Conservation (phyloP, 495 filamentous ascomycete species). For the Pyronema domesticum region DNA sequence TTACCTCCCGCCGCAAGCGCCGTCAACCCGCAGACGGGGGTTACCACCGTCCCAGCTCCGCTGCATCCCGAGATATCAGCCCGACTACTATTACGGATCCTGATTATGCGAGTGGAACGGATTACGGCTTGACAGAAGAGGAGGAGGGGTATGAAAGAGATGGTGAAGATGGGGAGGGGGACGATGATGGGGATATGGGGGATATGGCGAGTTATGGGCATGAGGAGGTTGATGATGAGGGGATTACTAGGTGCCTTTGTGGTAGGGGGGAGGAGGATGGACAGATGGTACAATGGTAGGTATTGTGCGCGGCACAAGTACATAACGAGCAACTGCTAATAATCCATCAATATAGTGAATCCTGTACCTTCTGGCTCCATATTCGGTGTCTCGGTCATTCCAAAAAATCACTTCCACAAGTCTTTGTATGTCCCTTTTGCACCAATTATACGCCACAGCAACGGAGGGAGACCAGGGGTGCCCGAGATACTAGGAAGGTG, state of each 20-base stretch:
- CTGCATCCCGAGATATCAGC: neutral
- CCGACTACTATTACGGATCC: neutral
- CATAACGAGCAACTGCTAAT: neutral
- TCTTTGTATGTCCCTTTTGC: constrained; percentile 20
- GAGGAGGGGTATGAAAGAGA: neutral
- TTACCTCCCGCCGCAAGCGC: neutral
- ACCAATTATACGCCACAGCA: neutral
- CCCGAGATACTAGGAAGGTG: too few relatives aligned
- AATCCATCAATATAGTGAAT: constrained; percentile 15
- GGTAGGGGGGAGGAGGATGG: constrained; percentile 14
- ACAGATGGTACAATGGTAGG: constrained; percentile 22
- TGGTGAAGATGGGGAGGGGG: neutral
- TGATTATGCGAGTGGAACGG: neutral
- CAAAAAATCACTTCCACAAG: constrained; percentile 18
- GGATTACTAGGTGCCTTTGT: constrained; percentile 18
- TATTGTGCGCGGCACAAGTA: neutral
- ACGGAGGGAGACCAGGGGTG: neutral
- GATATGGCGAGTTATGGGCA: neutral
- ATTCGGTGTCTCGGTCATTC: constrained; percentile 19
- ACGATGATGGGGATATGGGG: neutral
- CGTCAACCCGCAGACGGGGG: constrained; percentile 15
- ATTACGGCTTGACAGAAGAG: neutral
- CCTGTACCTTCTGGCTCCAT: constrained; percentile 20
- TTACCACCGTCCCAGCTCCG: neutral
- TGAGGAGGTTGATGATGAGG: neutral